Conservation (phyloP, 192 early-diverging fungal genomes). For the Glomus cerebriforme region DNA sequence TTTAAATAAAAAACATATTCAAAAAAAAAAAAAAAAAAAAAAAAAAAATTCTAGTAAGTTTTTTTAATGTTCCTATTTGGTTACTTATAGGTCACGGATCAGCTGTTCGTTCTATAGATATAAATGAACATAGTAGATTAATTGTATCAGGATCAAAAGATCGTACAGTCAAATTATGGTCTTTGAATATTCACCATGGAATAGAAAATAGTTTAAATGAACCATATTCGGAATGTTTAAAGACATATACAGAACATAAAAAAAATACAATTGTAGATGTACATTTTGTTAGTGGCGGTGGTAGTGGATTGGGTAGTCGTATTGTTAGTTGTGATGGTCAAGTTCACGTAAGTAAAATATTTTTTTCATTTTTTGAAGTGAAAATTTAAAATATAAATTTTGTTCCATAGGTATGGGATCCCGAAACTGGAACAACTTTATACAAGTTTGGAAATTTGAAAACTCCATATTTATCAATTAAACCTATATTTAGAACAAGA, state of each 20-base stretch:
- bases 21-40: background rate
- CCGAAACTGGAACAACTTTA: conserved; percentile 51
- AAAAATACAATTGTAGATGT: conserved; percentile 49
- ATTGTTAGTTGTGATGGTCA: conserved; percentile 63
- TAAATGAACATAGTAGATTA: conserved; percentile 53
- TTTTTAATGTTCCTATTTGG: conserved; percentile 11
- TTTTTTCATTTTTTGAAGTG: background rate
- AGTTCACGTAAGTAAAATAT: conserved; percentile 50
- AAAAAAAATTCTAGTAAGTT: too few relatives aligned
- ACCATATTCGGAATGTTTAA: conserved; percentile 51
- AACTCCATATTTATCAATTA: conserved; percentile 47
- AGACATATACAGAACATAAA: conserved; percentile 58
- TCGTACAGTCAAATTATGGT: conserved; percentile 65
- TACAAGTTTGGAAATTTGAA: conserved; percentile 54
- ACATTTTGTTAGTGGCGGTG: conserved; percentile 54
- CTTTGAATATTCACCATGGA: conserved; percentile 55
- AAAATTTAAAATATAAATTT: background rate
- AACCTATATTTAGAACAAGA: conserved; percentile 52
- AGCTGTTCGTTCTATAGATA: conserved; percentile 48
- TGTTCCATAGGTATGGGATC: conserved; percentile 54
- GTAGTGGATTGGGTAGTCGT: conserved; percentile 44
- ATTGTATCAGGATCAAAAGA: conserved; percentile 65
- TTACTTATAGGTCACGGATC: conserved; percentile 51
- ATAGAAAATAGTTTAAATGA: conserved; percentile 55
- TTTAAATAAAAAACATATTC: background rate